Evolutionary conservation across 169 alveolate species (phyloP), one percentile per base, ranked within the genome.

Genomic region (Amoebophrya sp.): DNA sequence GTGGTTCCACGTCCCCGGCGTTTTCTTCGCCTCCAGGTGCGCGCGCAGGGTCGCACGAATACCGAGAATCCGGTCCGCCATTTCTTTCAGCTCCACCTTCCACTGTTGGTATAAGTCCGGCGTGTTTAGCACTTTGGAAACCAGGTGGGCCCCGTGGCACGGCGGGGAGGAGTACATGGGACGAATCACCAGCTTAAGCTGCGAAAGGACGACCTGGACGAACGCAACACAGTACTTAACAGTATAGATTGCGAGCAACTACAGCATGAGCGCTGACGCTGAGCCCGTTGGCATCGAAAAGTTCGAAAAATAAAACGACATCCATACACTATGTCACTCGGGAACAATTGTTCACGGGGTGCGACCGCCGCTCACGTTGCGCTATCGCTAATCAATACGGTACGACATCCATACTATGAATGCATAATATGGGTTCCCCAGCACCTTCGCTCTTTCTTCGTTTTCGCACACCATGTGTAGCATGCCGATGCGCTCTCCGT

Each of bases 401-500:
- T n/a, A n/a, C n/a, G n/a, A n/a, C n/a, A n/a, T n/a, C n/a, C n/a
- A n/a, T n/a, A n/a, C n/a, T n/a, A n/a, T n/a, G n/a, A n/a, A n/a
- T n/a, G n/a, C n/a, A n/a, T n/a, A n/a, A n/a, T n/a, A n/a, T n/a
- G n/a, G n/a, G n/a, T n/a, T n/a, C n/a, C n/a, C n/a, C 34, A 13
- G 78, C 34, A 58, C 78, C 78, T 58, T n/a, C 34, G 78, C 78
- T n/a, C 78, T 58, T 10, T 58, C 78, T 16, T 2, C 34, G 23
- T 16, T 58, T 2, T 58, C 23, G 78, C 78, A 58, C 4, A 97
- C 95, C 87, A 95, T 29, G 48, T 96, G 95, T 15, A 96, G 92
- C 92, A 95, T 93, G 38, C 99, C 99, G 42, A 95, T 92, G 89
- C 99, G 94, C 92, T 97, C 96, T 41, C 98, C 99, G 93, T 97